These are phyloP conservation scores for Wickerhamomyces chaumierensis DNA, from an alignment of 805 yeast genomes.

Conservation along the genomic window DNA sequence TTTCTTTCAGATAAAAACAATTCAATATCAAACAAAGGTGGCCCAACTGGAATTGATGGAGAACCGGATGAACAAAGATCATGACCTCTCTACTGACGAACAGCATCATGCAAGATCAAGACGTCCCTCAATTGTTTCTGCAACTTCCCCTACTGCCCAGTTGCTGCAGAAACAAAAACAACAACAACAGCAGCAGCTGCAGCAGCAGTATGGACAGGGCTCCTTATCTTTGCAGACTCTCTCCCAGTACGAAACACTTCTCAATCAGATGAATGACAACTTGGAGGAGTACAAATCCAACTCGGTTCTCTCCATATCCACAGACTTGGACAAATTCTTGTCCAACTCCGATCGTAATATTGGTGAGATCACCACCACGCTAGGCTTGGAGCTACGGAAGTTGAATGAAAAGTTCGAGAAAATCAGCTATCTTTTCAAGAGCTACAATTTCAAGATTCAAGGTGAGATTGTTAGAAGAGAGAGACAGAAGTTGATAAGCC, in stretches of 20 bases:
- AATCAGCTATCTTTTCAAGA: conserved; percentile 21
- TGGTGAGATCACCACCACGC: conserved; percentile 64
- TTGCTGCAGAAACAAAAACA: too few relatives aligned
- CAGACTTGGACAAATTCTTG: conserved; percentile 36
- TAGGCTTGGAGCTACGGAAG: conserved; percentile 49
- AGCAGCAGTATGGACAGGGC: background rate
- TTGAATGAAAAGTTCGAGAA: conserved; percentile 38
- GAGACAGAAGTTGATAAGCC: background rate
- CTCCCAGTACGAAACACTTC: background rate
- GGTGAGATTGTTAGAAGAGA: too few relatives aligned
- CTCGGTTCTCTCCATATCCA: background rate
- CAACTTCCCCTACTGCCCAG: background rate
- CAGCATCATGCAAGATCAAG: background rate
- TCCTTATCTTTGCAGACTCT: background rate
- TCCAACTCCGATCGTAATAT: conserved; percentile 57
- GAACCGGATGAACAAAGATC: background rate
- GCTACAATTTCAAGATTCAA: conserved; percentile 1
- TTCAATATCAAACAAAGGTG: background rate
- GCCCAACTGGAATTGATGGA: background rate
- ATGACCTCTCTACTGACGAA: too few relatives aligned
- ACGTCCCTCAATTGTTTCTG: background rate
- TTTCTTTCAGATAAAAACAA: background rate
- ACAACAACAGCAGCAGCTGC: too few relatives aligned
- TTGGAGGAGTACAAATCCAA: background rate
- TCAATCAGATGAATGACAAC: too few relatives aligned